Conservation (phyloP, 176 grass and related monocot species). For the Urochloa ruziziensis region DNA sequence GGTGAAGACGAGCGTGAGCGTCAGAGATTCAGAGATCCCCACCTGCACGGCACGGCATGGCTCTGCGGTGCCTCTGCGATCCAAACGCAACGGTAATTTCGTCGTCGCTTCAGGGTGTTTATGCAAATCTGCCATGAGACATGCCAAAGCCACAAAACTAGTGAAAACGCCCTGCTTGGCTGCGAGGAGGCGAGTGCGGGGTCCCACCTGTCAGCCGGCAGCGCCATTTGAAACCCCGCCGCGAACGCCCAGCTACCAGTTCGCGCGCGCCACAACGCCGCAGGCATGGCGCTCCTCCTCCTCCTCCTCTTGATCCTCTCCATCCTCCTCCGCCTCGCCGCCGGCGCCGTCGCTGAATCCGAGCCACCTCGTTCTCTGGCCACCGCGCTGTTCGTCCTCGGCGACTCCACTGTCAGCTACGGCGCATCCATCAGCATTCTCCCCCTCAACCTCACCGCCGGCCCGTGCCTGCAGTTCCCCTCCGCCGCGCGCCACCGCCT, state of each 20-base stretch:
- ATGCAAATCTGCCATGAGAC: not conserved
- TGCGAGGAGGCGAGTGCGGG: no score
- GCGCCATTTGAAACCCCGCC: not conserved
- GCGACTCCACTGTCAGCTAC: slow-evolving; percentile 60
- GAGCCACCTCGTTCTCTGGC: not conserved
- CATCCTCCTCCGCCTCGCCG: slow-evolving; percentile 15
- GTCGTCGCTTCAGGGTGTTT: not conserved
- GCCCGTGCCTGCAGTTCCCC: slow-evolving; percentile 29
- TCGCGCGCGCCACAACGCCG: slow-evolving; percentile 30
- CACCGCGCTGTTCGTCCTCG: slow-evolving; percentile 51
- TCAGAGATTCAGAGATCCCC: slow-evolving; percentile 12
- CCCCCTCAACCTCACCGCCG: slow-evolving; percentile 12
- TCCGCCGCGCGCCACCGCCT: slow-evolving; percentile 34
- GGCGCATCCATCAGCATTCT: slow-evolving; percentile 38
- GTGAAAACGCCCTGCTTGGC: no score
- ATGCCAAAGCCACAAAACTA: no score
- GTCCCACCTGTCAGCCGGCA: not conserved
- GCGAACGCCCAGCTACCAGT: not conserved
- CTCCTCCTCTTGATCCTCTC: slow-evolving; percentile 14
- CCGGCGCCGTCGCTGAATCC: not conserved
- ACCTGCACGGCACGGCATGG: not conserved
- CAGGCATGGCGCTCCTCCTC: slow-evolving; percentile 31
- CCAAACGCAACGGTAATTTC: not conserved
- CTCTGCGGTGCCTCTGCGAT: not conserved
- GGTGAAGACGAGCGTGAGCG: not conserved